Evolutionary conservation across 106 monocot species (phyloP).

Genomic region (Apostasia shenzhenica): DNA sequence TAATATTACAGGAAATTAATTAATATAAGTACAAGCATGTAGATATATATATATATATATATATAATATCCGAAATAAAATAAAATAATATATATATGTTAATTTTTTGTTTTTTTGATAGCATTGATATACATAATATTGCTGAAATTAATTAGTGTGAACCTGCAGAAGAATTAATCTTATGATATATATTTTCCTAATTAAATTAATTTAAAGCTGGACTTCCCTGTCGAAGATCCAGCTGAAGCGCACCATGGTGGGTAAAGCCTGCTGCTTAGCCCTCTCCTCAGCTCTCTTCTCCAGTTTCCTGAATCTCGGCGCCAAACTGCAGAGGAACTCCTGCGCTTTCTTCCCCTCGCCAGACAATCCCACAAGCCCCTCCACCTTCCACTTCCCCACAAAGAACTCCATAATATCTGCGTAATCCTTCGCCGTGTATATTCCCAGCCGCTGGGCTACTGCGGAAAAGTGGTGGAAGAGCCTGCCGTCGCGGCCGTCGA

Average conservation of each 20-base stretch:
- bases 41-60: too few species aligned
- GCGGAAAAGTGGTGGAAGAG: constrained; percentile 6
- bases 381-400: constrained; percentile 7
- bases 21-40: too few species aligned
- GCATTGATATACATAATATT: too few species aligned
- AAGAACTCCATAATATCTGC: constrained; percentile 1
- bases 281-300: constrained; percentile 6
- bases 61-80: too few species aligned
- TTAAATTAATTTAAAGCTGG: neutral
- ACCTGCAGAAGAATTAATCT: too few species aligned
- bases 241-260: neutral
- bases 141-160: too few species aligned
- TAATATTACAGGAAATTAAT: too few species aligned
- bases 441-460: constrained; percentile 2
- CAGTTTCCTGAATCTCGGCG: constrained; percentile 2
- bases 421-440: constrained; percentile 6
- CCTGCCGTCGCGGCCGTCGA: constrained; percentile 3
- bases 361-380: neutral
- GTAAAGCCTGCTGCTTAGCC: neutral
- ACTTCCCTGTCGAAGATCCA: constrained; percentile 8
- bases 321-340: constrained; percentile 6
- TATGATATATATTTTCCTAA: neutral
- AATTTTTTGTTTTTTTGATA: too few species aligned
- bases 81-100: too few species aligned
- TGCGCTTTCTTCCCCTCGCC: constrained; percentile 6